Conservation (phyloP, 768 basidiomycete species). For the Tulasnella sp. region DNA sequence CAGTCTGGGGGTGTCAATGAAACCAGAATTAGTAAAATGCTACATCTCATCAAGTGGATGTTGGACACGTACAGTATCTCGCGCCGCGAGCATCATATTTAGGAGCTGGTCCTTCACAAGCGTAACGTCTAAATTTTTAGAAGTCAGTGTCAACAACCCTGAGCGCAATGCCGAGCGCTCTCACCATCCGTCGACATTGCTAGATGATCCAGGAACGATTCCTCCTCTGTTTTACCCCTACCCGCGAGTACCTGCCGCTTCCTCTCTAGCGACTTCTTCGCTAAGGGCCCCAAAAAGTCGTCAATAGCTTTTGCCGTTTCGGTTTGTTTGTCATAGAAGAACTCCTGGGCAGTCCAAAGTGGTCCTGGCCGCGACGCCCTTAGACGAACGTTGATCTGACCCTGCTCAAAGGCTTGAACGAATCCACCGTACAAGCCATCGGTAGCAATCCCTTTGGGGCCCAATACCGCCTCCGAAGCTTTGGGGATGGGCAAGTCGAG, state of each 20-base stretch:
- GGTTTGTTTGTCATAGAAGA: not conserved
- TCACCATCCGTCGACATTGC: conserved; percentile 1
- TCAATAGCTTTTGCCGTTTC: not conserved
- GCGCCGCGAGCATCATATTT: conserved; percentile 17
- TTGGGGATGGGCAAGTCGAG: no score
- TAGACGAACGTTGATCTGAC: not conserved
- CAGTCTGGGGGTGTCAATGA: conserved; percentile 4
- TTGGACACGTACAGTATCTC: conserved; percentile 12
- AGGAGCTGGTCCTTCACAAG: conserved; percentile 12
- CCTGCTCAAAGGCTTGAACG: conserved; percentile 15
- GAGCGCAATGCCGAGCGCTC: not conserved
- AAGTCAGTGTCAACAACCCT: no score
- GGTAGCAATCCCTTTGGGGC: conserved; percentile 1
- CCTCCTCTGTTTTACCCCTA: conserved; percentile 5
- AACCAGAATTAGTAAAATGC: not conserved
- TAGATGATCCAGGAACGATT: conserved; percentile 15
- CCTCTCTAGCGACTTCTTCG: conserved; percentile 3
- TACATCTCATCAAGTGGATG: no score
- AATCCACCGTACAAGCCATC: conserved; percentile 9
- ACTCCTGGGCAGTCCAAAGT: conserved; percentile 7
- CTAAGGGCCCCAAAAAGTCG: conserved; percentile 5
- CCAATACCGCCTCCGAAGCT: not conserved
- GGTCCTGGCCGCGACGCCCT: not conserved
- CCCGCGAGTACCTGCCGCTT: conserved; percentile 2
- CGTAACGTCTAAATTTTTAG: not conserved